phyloP scores from a whole-genome alignment of 2,329 filamentous ascomycete species.

The Exophiala sp. region DNA sequence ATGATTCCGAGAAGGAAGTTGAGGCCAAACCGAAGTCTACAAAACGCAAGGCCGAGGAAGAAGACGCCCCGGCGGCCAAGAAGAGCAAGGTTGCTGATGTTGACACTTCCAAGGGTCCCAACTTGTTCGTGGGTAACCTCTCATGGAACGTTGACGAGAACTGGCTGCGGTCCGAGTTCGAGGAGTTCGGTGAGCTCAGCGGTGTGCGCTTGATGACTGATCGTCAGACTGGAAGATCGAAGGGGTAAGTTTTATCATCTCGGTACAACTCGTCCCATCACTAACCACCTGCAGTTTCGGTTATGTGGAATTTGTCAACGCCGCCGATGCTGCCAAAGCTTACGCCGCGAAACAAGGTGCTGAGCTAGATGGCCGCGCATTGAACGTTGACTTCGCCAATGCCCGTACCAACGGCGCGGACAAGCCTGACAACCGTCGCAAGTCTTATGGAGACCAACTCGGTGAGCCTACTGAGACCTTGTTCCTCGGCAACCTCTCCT shows the following conservation, averaged over 20 bases:
- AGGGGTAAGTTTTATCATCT: slow-evolving; percentile 52
- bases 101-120: slow-evolving; percentile 47
- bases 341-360: slow-evolving; percentile 67
- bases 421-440: slow-evolving; percentile 50
- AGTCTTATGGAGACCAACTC: slow-evolving; percentile 66
- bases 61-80: slow-evolving; percentile 40
- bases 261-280: slow-evolving; percentile 8
- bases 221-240: slow-evolving; percentile 72
- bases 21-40: slow-evolving; percentile 26
- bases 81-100: slow-evolving; percentile 49
- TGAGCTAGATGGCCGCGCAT: slow-evolving; percentile 65
- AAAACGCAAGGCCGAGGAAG: slow-evolving; percentile 48
- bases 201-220: slow-evolving; percentile 78
- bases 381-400: slow-evolving; percentile 75
- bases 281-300: slow-evolving; percentile 57
- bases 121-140: slow-evolving; percentile 83
- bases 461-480: slow-evolving; percentile 79
- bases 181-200: slow-evolving; percentile 66
- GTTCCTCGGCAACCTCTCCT: slow-evolving; percentile 86
- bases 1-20: slow-evolving; percentile 20
- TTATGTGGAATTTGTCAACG: slow-evolving; percentile 76
- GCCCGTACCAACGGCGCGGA: slow-evolving; percentile 53
- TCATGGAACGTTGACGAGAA: slow-evolving; percentile 88
- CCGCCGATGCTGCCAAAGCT: slow-evolving; percentile 63
- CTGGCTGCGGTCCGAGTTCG: slow-evolving; percentile 72